Evolutionary conservation across 305 asterid genomes (phyloP).

Genomic region (Rubia tinctorum): DNA sequence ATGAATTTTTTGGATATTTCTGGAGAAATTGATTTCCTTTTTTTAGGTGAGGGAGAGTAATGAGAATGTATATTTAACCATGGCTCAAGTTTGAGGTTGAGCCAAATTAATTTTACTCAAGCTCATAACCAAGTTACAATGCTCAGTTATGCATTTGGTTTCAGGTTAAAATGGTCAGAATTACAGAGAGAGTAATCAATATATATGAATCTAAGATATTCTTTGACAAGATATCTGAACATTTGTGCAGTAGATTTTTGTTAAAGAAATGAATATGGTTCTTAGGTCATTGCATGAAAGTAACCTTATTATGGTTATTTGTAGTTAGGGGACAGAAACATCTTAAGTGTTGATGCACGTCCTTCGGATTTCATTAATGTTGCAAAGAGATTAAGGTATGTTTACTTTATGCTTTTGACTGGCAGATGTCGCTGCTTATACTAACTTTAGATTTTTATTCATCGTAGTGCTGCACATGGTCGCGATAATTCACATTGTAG

Average conservation of each 20-base stretch:
- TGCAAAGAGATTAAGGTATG: constrained; percentile 42
- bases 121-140: too few relatives aligned
- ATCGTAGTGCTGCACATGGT: constrained; percentile 36
- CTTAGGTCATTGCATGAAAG: not conserved
- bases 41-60: too few relatives aligned
- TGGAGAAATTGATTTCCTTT: too few relatives aligned
- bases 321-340: constrained; percentile 33
- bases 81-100: too few relatives aligned
- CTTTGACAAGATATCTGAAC: constrained; percentile 33
- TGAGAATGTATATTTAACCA: too few relatives aligned
- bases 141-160: too few relatives aligned
- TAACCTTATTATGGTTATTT: constrained; percentile 8
- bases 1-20: too few relatives aligned
- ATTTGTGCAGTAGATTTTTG: constrained; percentile 1
- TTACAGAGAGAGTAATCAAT: constrained; percentile 34
- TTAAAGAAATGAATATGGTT: not conserved
- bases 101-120: too few relatives aligned
- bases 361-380: constrained; percentile 45
- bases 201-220: constrained; percentile 33
- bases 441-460: constrained; percentile 1
- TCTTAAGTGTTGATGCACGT: constrained; percentile 35
- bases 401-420: not conserved
- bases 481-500: too few relatives aligned
- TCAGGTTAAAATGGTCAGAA: constrained; percentile 43
- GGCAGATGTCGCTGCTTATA: not conserved